Conservation (phyloP, 2,329 filamentous ascomycete genomes). For the Penicillium sp. region DNA sequence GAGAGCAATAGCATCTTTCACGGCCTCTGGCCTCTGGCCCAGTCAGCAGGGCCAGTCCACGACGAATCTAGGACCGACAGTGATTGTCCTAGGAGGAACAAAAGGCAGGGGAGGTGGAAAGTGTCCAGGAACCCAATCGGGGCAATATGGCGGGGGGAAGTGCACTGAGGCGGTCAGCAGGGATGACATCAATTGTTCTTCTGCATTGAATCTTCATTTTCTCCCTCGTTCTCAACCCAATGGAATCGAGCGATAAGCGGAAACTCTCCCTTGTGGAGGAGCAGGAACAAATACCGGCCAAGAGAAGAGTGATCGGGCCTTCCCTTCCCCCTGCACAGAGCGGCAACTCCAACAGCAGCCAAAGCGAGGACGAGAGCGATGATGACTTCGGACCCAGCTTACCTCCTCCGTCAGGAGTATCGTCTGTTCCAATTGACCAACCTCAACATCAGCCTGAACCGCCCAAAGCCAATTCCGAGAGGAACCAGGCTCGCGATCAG, state of each 20-base stretch:
- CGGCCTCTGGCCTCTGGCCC: no score
- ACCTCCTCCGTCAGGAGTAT: constrained; percentile 26
- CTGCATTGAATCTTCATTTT: neutral
- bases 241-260: constrained; percentile 18
- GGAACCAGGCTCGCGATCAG: constrained; percentile 58
- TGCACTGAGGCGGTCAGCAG: constrained; percentile 1
- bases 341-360: constrained; percentile 37
- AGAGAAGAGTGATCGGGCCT: constrained; percentile 50
- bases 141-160: no score
- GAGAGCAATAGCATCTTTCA: no score
- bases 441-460: neutral
- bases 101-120: no score
- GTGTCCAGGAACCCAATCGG: no score
- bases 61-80: no score
- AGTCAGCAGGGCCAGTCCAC: no score
- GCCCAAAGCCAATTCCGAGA: constrained; percentile 18
- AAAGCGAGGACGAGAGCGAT: constrained; percentile 29
- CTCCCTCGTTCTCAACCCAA: neutral
- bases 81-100: no score
- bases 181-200: neutral
- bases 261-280: constrained; percentile 10
- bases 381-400: constrained; percentile 43
- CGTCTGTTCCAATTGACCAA: neutral
- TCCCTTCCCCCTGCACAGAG: constrained; percentile 54
- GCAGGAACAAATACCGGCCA: constrained; percentile 7